Base-by-base conservation (phyloP, 208 protist genomes). In the Trypanosomatidae sp. region DNA sequence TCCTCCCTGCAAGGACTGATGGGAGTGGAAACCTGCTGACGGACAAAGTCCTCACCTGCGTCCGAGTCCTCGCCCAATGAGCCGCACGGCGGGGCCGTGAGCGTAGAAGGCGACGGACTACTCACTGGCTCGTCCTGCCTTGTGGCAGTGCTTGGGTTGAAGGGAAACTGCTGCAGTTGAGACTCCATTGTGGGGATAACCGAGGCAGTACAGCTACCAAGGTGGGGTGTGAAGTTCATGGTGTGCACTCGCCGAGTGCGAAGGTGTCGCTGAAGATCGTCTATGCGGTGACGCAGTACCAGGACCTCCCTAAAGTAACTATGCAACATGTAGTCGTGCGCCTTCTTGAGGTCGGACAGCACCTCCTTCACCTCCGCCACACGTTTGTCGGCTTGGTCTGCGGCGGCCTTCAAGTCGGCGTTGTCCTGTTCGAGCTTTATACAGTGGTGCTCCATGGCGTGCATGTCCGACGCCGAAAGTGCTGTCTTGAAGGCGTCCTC, bases 281-380 rank as follows among this genome's bases (percentile, higher is more conserved):
- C 74, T 41, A 87, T 81, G 66, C 78, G 85, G 71, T 81, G 79
- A 13, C 92, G 86, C 52, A 96, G 79, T 39, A 92, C 73, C 5
- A 93, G 79, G 3, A 95, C 92, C 69, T 96, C 90, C 15, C 82
- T 76, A 68, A 96, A 96, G 75, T 96, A 96, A 66, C 74, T 86
- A 67, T 89, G 87, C 62, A 96, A 74, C 92, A 94, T 92, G 72
- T 88, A 90, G 30, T 93, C 83, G 69, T 96, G 89, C n/a, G 87
- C 85, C 43, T 78, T 56, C 52, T 89, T 86, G 41, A 88, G 44
- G 55, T 87, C 73, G 1, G 36, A 65, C 39, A 91, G 71, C 39
- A 70, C 62, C 9, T 28, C 68, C 64, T 89, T 69, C 66, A 77
- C 13, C 13, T 85, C 77, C 8, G 33, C 56, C 22, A 79, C 60